phyloP scores from a whole-genome alignment of 805 yeast species.

The Brettanomyces sp. region DNA sequence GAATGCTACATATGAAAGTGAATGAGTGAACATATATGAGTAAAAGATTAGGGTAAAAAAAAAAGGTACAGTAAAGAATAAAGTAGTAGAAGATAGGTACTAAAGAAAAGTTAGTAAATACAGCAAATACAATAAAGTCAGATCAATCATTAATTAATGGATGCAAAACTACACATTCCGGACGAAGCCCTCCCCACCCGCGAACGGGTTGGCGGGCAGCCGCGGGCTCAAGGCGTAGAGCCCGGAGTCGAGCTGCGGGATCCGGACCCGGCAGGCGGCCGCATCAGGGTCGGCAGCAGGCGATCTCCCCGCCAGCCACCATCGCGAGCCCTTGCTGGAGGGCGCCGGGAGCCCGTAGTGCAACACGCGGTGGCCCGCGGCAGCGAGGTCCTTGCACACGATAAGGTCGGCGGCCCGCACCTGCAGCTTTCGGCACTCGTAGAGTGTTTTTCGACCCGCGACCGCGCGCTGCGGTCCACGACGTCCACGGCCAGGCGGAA shows the following conservation, averaged over 20 bases:
- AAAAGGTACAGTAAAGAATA: too few relatives aligned
- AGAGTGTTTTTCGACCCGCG: slow-evolving; percentile 43
- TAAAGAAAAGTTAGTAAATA: too few relatives aligned
- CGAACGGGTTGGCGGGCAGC: slow-evolving; percentile 67
- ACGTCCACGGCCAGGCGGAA: slow-evolving; percentile 57
- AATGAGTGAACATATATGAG: too few relatives aligned
- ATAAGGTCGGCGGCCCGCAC: slow-evolving; percentile 28
- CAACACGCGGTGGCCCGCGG: slow-evolving; percentile 15
- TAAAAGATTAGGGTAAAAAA: too few relatives aligned
- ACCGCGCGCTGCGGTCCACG: slow-evolving; percentile 48
- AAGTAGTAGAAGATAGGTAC: too few relatives aligned
- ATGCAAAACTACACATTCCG: slow-evolving; percentile 14
- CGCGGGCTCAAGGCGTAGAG: slow-evolving; percentile 54
- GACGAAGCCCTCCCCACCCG: slow-evolving; percentile 42
- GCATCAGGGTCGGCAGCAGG: slow-evolving; percentile 3
- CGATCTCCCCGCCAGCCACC: slow-evolving; percentile 59
- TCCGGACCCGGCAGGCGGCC: slow-evolving; percentile 52
- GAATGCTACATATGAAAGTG: too few relatives aligned
- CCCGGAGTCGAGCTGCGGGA: slow-evolving; percentile 37
- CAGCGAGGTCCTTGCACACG: slow-evolving; percentile 7
- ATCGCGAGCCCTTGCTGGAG: slow-evolving; percentile 47
- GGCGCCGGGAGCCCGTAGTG: slow-evolving; percentile 71
- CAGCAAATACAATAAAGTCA: too few relatives aligned
- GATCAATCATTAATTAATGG: too few relatives aligned
- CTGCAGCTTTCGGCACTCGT: slow-evolving; percentile 38